Base-by-base conservation (phyloP, 208 protist genomes). In the Leishmania martiniquensis region DNA sequence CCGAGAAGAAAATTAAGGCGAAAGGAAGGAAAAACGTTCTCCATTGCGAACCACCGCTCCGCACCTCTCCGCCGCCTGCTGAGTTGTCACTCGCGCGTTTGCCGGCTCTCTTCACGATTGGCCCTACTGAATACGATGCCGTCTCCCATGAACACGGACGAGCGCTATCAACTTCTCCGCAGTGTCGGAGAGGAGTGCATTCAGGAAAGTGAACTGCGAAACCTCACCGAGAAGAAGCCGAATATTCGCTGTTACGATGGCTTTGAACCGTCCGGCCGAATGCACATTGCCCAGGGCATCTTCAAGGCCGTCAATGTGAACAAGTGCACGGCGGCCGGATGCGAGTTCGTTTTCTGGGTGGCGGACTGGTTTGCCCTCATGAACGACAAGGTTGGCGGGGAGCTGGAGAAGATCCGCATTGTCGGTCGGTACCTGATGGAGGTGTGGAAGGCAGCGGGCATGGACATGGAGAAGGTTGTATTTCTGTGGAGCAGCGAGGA, bases 301-400 rank as follows among this genome's bases (percentile, higher is more conserved):
- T 96, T 99, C 77, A 99, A 99, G 87, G 95, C 99, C 2, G 98
- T 99, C 60, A 99, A 99, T 85, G 99, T 99, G 0, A 99, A 99
- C 90, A 99, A 99, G 83, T 98, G 99, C 77, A 99, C 98, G 0
- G 79, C 87, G 15, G 87, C 88, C 20, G 99, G 99, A 47, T 98
- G 98, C 77, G 96, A 91, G 17, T 99, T 99, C 85, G 93, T 99
- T 10, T 99, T 99, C 83, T 99, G 99, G 96, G 98, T 99, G 29
- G 99, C 99, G n/a, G 99, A 99, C 90, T 99, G 99, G 98, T 99
- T 99, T 84, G 99, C 99, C 13, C 87, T 99, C 17, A 99, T 99
- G 96, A 99, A 99, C 86, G 97, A 99, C 86, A 99, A 99, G 89
- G 99, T 99, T 76, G 99, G 98, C 73, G 99, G 99, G 29, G 98